Conservation (phyloP, 768 basidiomycete genomes). For the Hypsizygus marmoreus region DNA sequence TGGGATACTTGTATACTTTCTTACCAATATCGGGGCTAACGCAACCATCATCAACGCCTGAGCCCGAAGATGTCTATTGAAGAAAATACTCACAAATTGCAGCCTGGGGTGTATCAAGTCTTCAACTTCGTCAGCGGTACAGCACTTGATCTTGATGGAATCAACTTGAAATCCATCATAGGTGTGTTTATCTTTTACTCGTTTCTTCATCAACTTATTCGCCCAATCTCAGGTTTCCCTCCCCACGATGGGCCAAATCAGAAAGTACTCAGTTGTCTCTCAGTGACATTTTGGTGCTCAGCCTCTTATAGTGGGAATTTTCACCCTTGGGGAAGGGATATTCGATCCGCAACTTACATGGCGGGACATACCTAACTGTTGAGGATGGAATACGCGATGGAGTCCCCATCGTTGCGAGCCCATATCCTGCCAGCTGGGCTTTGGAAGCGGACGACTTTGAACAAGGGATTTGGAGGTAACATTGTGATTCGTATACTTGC, state of each 20-base stretch:
- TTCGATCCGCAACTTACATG: conserved; percentile 27
- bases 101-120: conserved; percentile 23
- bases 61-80: no score
- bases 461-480: conserved; percentile 23
- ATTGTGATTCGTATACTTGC: not conserved
- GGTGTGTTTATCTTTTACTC: not conserved
- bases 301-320: conserved; percentile 29
- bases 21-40: no score
- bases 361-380: conserved; percentile 28
- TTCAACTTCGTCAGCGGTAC: conserved; percentile 13
- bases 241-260: conserved; percentile 30
- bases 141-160: conserved; percentile 23
- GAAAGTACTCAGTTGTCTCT: conserved; percentile 17
- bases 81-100: conserved; percentile 5
- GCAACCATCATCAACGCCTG: not conserved
- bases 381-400: conserved; percentile 22
- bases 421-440: conserved; percentile 34
- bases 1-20: no score
- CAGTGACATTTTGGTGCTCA: no score
- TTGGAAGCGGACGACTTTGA: conserved; percentile 22
- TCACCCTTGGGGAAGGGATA: conserved; percentile 31
- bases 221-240: conserved; percentile 10
- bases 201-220: not conserved
- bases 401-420: conserved; percentile 21
- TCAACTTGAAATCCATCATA: conserved; percentile 17